These are phyloP conservation scores for Boletus eberwhitei DNA, from an alignment of 768 basidiomycete genomes.

Conservation along the genomic window DNA sequence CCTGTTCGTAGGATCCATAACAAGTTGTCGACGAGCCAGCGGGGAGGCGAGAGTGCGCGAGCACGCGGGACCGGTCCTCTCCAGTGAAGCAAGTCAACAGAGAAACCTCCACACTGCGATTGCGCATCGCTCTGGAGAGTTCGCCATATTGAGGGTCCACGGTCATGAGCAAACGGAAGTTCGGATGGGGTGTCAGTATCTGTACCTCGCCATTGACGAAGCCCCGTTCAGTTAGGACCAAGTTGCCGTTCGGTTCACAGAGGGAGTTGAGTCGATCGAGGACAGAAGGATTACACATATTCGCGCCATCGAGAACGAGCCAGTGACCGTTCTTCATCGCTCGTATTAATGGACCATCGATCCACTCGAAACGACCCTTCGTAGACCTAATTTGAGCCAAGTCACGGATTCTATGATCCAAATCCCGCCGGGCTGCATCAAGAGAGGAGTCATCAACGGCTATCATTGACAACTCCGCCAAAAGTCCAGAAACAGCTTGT, in stretches of 20 bases:
- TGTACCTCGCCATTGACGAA: slow-evolving; percentile 74
- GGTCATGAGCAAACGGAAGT: slow-evolving; percentile 92
- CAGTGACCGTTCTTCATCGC: slow-evolving; percentile 88
- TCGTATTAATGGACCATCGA: slow-evolving; percentile 85
- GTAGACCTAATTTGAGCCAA: slow-evolving; percentile 24
- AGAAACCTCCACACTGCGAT: slow-evolving; percentile 87
- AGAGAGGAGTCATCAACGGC: slow-evolving; percentile 10
- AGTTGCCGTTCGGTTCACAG: slow-evolving; percentile 78
- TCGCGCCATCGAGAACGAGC: slow-evolving; percentile 89
- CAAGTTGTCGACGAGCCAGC: slow-evolving; percentile 3
- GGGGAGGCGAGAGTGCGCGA: slow-evolving; percentile 51
- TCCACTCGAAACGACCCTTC: slow-evolving; percentile 81
- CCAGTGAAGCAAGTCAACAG: slow-evolving; percentile 37
- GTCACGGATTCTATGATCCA: slow-evolving; percentile 22
- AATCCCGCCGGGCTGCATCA: slow-evolving; percentile 4
- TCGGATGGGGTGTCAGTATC: slow-evolving; percentile 74
- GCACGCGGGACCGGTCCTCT: slow-evolving; percentile 48
- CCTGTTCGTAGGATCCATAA: slow-evolving; percentile 20
- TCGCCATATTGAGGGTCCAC: slow-evolving; percentile 91
- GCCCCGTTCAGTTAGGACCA: slow-evolving; percentile 90
- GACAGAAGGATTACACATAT: slow-evolving; percentile 92
- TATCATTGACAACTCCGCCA: slow-evolving; percentile 28
- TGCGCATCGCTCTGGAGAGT: slow-evolving; percentile 96
- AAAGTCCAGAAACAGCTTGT: slow-evolving; percentile 22
- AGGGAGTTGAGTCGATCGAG: slow-evolving; percentile 95